These are phyloP conservation scores for Tetracladium setigerum DNA, from an alignment of 495 filamentous ascomycete species.

Conservation along the genomic window DNA sequence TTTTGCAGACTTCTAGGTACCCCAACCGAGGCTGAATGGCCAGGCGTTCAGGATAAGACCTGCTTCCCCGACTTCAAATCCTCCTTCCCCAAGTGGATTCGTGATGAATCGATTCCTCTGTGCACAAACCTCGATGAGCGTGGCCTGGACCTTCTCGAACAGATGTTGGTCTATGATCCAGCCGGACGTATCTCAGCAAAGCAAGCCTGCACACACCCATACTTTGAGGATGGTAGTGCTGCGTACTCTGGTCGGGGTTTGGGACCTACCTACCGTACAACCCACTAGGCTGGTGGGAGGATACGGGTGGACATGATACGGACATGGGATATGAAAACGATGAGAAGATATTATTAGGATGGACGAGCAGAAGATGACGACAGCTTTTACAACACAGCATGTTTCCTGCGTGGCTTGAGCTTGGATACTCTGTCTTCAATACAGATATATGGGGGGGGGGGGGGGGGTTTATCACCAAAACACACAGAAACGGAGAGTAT, in stretches of 20 bases:
- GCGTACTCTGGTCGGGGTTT: constrained; percentile 27
- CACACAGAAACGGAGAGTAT: too few relatives aligned
- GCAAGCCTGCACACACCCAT: constrained; percentile 85
- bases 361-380: constrained; percentile 12
- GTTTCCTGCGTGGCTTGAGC: constrained; percentile 13
- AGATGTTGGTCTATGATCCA: constrained; percentile 89
- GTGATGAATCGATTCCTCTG: constrained; percentile 50
- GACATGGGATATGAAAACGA: neutral
- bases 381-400: constrained; percentile 19
- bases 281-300: too few relatives aligned
- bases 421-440: too few relatives aligned
- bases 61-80: constrained; percentile 97
- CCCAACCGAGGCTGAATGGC: constrained; percentile 82
- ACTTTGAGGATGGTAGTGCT: constrained; percentile 65
- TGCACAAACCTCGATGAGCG: constrained; percentile 56
- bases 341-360: neutral
- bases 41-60: constrained; percentile 64
- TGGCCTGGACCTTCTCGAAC: constrained; percentile 84
- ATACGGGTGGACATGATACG: constrained; percentile 23
- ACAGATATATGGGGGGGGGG: too few relatives aligned
- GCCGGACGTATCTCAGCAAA: constrained; percentile 92
- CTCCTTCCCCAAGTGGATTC: constrained; percentile 92
- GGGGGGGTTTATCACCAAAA: too few relatives aligned
- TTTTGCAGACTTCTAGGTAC: constrained; percentile 85
- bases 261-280: constrained; percentile 22